A percentile compares a stretch with the other conserved stretches of the same genome.
Conservation (phyloP, 208 protist species). For the Sergeia podlipaevii region DNA sequence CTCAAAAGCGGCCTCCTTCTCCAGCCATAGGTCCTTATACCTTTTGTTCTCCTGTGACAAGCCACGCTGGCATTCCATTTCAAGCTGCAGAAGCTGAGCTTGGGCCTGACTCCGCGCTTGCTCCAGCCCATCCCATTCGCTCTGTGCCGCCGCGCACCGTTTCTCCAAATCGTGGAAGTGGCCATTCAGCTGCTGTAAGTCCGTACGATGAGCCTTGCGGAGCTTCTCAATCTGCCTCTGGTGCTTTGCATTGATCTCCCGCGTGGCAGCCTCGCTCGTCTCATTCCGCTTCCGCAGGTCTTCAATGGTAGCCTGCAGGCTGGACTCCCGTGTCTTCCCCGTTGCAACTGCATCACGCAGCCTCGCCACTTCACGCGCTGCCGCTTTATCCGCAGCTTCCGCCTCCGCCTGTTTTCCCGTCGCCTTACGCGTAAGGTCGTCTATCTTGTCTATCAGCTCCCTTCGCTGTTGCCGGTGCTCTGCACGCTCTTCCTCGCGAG, state of each 20-base stretch:
- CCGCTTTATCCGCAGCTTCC: neutral
- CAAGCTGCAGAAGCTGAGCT: constrained; percentile 6
- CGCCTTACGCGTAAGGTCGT: constrained; percentile 18
- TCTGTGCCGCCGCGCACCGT: constrained; percentile 11
- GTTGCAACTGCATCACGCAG: constrained; percentile 3
- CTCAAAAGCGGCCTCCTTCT: constrained; percentile 40
- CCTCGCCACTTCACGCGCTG: constrained; percentile 4
- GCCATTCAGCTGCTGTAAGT: constrained; percentile 22
- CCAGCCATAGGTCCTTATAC: constrained; percentile 9
- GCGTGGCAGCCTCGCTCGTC: neutral
- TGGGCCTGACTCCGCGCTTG: neutral
- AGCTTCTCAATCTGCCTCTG: neutral
- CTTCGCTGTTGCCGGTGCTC: neutral
- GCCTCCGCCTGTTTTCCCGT: constrained; percentile 17
- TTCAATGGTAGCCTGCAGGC: constrained; percentile 5
- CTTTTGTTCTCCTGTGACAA: neutral
- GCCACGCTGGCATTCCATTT: too few species aligned
- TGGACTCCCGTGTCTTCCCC: neutral
- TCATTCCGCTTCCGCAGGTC: neutral
- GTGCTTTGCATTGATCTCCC: neutral
- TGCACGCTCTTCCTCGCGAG: too few species aligned
- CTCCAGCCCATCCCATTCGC: neutral
- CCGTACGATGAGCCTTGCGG: neutral
- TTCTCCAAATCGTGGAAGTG: constrained; percentile 11
- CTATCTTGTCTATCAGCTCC: constrained; percentile 21